Conservation (phyloP, 768 basidiomycete species). For the Leccinum variicolor region DNA sequence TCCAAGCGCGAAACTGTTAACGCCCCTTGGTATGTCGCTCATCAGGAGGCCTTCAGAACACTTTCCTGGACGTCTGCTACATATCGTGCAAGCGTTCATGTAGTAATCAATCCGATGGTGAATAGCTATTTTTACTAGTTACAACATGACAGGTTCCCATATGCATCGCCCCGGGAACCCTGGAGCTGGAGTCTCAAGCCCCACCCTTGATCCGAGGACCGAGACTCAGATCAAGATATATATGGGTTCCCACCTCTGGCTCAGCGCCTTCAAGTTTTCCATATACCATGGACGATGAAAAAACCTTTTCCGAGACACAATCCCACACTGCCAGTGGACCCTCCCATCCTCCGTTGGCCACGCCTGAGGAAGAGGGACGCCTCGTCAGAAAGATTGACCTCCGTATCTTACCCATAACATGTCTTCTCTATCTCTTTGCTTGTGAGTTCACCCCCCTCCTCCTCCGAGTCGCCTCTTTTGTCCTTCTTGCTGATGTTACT, state of each 20-base stretch:
- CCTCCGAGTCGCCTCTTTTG: background rate
- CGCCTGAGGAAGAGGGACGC: conserved; percentile 32
- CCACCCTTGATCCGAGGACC: background rate
- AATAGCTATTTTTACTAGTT: background rate
- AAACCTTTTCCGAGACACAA: background rate
- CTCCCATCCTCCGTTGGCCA: conserved; percentile 16
- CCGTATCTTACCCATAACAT: conserved; percentile 49
- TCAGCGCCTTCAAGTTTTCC: background rate
- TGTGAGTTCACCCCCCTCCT: conserved; percentile 43
- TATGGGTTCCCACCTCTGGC: background rate
- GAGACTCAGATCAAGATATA: background rate
- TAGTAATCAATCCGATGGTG: background rate
- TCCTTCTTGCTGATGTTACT: conserved; percentile 1
- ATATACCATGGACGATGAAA: conserved; percentile 21
- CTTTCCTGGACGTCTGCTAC: background rate
- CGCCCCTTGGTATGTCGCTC: background rate
- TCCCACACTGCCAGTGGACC: background rate
- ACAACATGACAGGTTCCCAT: background rate
- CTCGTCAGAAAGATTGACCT: conserved; percentile 38
- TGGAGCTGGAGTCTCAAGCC: background rate
- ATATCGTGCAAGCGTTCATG: background rate
- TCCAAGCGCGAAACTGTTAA: no score
- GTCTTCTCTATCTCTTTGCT: conserved; percentile 71
- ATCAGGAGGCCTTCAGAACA: background rate
- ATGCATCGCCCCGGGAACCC: background rate